phyloP scores from a whole-genome alignment of 176 grass and related monocot species.

The Rhynchospora breviuscula region DNA sequence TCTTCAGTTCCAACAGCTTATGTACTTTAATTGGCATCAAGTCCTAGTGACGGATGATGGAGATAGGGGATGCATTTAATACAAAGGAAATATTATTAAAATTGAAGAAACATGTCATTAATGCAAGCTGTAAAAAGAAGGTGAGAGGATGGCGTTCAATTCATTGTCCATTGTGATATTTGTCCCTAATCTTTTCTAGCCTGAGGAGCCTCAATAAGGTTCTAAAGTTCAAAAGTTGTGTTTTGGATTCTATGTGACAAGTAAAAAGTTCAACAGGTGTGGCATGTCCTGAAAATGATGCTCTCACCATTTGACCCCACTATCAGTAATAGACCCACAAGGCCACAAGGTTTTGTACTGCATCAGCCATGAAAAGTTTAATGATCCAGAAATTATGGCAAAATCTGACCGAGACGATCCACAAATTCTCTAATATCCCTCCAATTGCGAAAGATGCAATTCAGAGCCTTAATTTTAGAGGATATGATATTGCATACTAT shows the following conservation, averaged over 20 bases:
- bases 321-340: too few relatives aligned
- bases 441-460: too few relatives aligned
- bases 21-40: background rate
- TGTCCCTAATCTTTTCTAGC: background rate
- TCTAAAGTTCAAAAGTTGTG: background rate
- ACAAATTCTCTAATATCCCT: background rate
- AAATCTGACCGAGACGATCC: background rate
- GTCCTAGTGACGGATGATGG: background rate
- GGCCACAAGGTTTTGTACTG: too few relatives aligned
- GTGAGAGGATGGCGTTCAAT: background rate
- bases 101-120: slow-evolving; percentile 1
- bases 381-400: background rate
- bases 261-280: background rate
- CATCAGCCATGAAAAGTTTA: background rate
- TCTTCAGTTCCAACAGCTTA: slow-evolving; percentile 7
- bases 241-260: background rate
- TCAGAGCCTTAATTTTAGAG: too few relatives aligned
- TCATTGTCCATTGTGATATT: background rate
- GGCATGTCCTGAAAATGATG: background rate
- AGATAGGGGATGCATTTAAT: slow-evolving; percentile 3
- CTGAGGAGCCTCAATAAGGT: background rate
- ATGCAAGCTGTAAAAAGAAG: slow-evolving; percentile 6
- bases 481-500: too few relatives aligned
- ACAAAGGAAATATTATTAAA: background rate
- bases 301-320: too few relatives aligned